Evolutionary conservation across 306 rosid species (phyloP), one percentile per base, ranked within the genome.

Genomic region (Sesbania bispinosa): DNA sequence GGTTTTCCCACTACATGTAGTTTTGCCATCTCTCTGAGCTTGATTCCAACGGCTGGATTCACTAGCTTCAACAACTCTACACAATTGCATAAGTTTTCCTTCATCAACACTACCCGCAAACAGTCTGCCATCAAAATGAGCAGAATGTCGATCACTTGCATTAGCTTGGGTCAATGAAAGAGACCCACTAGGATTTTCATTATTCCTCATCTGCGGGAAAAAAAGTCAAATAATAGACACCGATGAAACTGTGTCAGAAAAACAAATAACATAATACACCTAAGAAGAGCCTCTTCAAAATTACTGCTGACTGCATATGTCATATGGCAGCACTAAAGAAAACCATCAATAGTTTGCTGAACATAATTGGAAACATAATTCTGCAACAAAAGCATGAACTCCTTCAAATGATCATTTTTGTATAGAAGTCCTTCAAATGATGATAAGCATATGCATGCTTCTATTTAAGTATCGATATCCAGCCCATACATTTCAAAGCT

Each of bases 41-140:
- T 73, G 84, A 72, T 82, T 88, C 81, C 71, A 64, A 61, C 35
- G 79, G 76, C 57, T 77, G 63, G 87, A 65, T 70, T 85, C 96
- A 71, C 81, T 91, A 45, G 94, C 92, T 84, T 94, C 97, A 81
- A 89, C 84, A 27, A 89, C 55, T 81, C 85, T 86, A 79, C 99
- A 94, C 73, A 89, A 77, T 33, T 89, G 95, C 88, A 94, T 69
- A 54, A 89, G 92, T 72, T 88, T 90, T 81, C 88, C 98, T 80
- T 89, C 96, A 6, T 87, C 88, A 32, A 80, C 90, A 54, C 69
- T 58, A 61, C 77, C 85, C 48, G 21, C 27, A 57, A 77, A 76
- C 70, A 75, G 57, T 39, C 76, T 80, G 23, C 84, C 79, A 68
- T 83, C 85, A 63, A 81, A 82, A 55, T 62, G 80, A 79, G 77